Percentiles rank a stretch among this genome's conserved stretches.
Evolutionary conservation across 352 stramenopile genomes (phyloP).

Genomic region (Globisporangium cystogenes): DNA sequence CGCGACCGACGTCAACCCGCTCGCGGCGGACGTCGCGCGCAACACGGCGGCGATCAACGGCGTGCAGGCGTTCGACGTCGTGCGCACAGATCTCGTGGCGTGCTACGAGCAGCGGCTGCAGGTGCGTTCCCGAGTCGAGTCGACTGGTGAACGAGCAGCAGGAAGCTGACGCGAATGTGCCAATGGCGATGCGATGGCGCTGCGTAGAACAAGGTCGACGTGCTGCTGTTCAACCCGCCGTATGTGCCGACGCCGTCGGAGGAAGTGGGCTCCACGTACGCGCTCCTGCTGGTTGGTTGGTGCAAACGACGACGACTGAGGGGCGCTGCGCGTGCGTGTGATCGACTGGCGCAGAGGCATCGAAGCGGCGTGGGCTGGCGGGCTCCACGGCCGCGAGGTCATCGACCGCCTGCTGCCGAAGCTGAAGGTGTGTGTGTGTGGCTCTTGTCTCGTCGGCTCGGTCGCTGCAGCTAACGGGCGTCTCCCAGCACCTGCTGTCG

Average conservation of each 20-base stretch:
- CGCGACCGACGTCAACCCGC: constrained; percentile 93
- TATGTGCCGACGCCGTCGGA: constrained; percentile 97
- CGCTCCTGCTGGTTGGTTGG: neutral
- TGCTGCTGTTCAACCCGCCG: constrained; percentile 98
- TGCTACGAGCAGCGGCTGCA: constrained; percentile 53
- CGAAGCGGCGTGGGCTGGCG: constrained; percentile 95
- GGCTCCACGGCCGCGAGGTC: constrained; percentile 90
- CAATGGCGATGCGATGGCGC: neutral
- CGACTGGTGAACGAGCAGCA: neutral
- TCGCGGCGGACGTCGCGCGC: constrained; percentile 75
- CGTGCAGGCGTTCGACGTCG: constrained; percentile 58
- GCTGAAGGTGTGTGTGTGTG: constrained; percentile 47
- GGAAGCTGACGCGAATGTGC: neutral
- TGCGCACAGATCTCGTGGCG: constrained; percentile 83
- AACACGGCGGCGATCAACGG: constrained; percentile 86
- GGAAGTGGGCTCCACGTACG: constrained; percentile 90
- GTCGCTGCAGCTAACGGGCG: too few species aligned
- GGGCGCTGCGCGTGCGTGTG: neutral
- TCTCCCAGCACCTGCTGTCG: constrained; percentile 56
- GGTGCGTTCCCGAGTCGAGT: constrained; percentile 14
- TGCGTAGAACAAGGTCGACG: constrained; percentile 72
- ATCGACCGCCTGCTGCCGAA: constrained; percentile 94
- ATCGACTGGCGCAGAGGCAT: constrained; percentile 73
- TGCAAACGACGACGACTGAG: too few species aligned
- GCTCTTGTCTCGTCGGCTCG: too few species aligned